A percentile compares a stretch with the other conserved stretches of the same genome.
These are phyloP conservation scores for Apiotrichum brassicae DNA, from an alignment of 1,284 basidiomycete species.

Conservation along the genomic window DNA sequence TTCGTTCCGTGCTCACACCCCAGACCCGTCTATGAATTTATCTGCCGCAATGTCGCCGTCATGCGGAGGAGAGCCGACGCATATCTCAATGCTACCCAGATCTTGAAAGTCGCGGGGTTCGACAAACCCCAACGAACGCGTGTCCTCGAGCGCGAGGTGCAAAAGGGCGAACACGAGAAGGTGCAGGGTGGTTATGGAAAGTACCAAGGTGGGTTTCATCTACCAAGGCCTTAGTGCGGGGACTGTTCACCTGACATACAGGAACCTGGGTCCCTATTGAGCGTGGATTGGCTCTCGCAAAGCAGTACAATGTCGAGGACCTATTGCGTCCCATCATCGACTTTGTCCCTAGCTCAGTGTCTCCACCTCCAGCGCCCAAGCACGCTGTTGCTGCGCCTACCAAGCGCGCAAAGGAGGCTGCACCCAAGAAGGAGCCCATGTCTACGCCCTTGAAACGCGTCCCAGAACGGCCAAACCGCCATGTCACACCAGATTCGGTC, in stretches of 20 bases:
- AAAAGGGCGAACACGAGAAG: constrained; percentile 98
- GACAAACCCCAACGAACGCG: constrained; percentile 98
- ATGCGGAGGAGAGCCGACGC: constrained; percentile 94
- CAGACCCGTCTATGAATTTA: constrained; percentile 52
- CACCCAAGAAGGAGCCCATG: constrained; percentile 22
- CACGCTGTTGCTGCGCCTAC: constrained; percentile 68
- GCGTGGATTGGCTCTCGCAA: constrained; percentile 75
- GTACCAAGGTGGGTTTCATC: constrained; percentile 74
- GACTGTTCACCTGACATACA: constrained; percentile 48
- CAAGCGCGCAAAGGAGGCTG: constrained; percentile 47
- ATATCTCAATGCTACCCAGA: constrained; percentile 99
- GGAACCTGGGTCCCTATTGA: constrained; percentile 99
- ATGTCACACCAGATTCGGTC: constrained; percentile 18
- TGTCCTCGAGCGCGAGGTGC: constrained; percentile 94
- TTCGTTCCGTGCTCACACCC: constrained; percentile 2
- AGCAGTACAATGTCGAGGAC: constrained; percentile 86
- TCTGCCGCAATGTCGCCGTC: constrained; percentile 91
- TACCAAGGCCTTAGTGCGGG: background rate
- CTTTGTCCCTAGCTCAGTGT: constrained; percentile 82
- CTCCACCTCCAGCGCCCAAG: constrained; percentile 93
- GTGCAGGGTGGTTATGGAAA: constrained; percentile 99
- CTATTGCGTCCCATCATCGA: constrained; percentile 92
- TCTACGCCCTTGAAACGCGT: constrained; percentile 26
- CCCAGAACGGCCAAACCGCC: constrained; percentile 9
- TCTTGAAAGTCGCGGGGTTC: constrained; percentile 97